Conservation (phyloP, 2,329 filamentous ascomycete genomes). For the Stagonosporopsis tanaceti region DNA sequence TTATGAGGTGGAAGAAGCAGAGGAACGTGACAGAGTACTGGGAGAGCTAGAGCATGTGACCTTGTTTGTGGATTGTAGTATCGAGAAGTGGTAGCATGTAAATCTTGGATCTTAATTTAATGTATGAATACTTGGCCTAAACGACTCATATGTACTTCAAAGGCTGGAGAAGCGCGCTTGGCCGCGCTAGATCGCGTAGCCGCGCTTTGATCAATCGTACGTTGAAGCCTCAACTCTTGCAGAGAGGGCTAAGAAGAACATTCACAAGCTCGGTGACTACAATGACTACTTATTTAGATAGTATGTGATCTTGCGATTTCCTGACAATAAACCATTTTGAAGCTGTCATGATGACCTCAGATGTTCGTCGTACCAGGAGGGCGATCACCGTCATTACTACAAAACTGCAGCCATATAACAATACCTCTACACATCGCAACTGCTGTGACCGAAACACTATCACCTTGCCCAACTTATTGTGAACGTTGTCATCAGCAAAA, state of each 20-base stretch:
- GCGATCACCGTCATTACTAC: slow-evolving; percentile 5
- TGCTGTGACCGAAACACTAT: not conserved
- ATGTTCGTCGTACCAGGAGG: slow-evolving; percentile 5
- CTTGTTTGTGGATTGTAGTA: not conserved
- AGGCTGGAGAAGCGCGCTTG: not conserved
- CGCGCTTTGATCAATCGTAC: not conserved
- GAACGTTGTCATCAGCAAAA: not conserved
- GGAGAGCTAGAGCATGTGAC: slow-evolving; percentile 4
- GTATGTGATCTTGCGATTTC: not conserved
- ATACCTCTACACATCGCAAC: not conserved
- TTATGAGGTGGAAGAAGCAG: slow-evolving; percentile 43
- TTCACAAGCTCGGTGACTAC: too few relatives aligned
- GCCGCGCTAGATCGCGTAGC: not conserved
- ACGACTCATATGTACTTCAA: too few relatives aligned
- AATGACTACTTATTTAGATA: too few relatives aligned
- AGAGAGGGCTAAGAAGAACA: not conserved
- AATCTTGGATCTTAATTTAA: not conserved
- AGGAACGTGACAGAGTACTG: slow-evolving; percentile 25
- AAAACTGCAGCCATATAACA: not conserved
- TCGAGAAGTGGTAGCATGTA: not conserved
- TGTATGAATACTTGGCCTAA: not conserved
- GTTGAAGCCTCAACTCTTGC: not conserved
- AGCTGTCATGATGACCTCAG: slow-evolving; percentile 32
- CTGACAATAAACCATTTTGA: not conserved
- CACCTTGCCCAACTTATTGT: not conserved